Conservation (phyloP, 225 moss, liverwort and hornwort genomes). For the Polytrichum commune region DNA sequence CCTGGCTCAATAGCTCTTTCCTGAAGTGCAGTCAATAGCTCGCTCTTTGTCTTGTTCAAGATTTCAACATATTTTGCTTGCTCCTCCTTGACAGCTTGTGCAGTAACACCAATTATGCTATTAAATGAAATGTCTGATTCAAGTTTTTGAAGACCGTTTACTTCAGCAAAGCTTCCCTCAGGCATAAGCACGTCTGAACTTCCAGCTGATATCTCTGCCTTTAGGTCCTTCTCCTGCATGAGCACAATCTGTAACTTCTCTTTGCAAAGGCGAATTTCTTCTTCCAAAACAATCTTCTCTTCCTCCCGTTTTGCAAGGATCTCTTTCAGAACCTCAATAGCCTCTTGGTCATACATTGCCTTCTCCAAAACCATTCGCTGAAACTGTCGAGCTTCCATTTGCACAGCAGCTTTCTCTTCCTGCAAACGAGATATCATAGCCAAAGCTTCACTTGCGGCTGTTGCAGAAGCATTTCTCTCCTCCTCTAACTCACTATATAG, state of each 20-base stretch:
- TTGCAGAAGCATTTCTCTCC: conserved; percentile 32
- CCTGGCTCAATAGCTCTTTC: conserved; percentile 25
- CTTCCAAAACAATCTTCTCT: conserved; percentile 27
- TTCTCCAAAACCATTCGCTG: conserved; percentile 45
- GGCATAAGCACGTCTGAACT: conserved; percentile 4
- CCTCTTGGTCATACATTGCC: conserved; percentile 37
- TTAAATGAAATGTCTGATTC: background rate
- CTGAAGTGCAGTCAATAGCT: conserved; percentile 24
- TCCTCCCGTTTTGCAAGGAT: conserved; percentile 36
- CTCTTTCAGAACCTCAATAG: conserved; percentile 35
- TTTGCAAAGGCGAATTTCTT: conserved; percentile 26
- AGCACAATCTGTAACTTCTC: conserved; percentile 15
- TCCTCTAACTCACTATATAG: conserved; percentile 35
- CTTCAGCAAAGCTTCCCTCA: conserved; percentile 10
- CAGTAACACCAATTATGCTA: background rate
- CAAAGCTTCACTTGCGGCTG: conserved; percentile 37
- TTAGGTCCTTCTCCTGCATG: conserved; percentile 13
- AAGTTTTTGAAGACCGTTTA: background rate
- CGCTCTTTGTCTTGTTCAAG: conserved; percentile 28
- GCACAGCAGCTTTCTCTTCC: conserved; percentile 36
- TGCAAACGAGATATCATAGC: conserved; percentile 38
- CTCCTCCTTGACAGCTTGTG: background rate
- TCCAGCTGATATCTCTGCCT: background rate
- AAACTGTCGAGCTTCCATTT: conserved; percentile 39
- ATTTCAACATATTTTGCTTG: background rate